phyloP scores from a whole-genome alignment of 805 yeast species.

The Metschnikowia matae region DNA sequence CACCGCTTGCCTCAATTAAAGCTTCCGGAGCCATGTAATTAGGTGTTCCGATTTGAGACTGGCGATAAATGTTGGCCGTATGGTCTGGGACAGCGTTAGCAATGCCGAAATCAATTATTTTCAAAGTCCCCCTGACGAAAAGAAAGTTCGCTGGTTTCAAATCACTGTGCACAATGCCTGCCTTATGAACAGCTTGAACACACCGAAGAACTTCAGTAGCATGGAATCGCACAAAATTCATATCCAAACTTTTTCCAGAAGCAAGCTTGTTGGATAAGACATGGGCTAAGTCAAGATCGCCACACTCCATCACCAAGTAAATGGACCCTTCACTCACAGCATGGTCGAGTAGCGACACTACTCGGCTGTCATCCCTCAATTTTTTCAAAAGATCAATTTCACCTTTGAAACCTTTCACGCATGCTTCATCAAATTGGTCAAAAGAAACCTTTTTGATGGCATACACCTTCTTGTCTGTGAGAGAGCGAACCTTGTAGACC shows the following conservation, averaged over 20 bases:
- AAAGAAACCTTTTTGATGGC: constrained; percentile 81
- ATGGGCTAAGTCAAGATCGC: constrained; percentile 84
- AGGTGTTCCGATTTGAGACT: constrained; percentile 91
- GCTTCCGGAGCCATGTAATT: constrained; percentile 99
- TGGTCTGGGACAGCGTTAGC: constrained; percentile 94
- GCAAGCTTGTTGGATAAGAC: constrained; percentile 58
- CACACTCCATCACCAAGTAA: constrained; percentile 87
- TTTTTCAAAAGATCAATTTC: constrained; percentile 74
- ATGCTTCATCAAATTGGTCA: constrained; percentile 73
- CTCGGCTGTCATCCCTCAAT: constrained; percentile 58
- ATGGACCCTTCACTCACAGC: constrained; percentile 62
- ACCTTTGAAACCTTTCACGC: constrained; percentile 78
- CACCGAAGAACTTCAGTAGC: constrained; percentile 75
- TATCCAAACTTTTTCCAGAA: constrained; percentile 46
- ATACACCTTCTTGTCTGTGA: constrained; percentile 49
- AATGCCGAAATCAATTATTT: constrained; percentile 92
- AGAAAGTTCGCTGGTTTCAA: constrained; percentile 65
- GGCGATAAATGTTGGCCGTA: constrained; percentile 85
- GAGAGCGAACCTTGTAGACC: constrained; percentile 71
- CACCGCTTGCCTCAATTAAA: constrained; percentile 45
- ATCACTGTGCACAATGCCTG: constrained; percentile 83
- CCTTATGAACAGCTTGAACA: constrained; percentile 80
- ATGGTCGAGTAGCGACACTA: constrained; percentile 73
- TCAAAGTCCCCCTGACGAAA: constrained; percentile 77
- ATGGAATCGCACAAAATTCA: constrained; percentile 75